phyloP scores from a whole-genome alignment of 768 basidiomycete species.

The Obba rivulosa region DNA sequence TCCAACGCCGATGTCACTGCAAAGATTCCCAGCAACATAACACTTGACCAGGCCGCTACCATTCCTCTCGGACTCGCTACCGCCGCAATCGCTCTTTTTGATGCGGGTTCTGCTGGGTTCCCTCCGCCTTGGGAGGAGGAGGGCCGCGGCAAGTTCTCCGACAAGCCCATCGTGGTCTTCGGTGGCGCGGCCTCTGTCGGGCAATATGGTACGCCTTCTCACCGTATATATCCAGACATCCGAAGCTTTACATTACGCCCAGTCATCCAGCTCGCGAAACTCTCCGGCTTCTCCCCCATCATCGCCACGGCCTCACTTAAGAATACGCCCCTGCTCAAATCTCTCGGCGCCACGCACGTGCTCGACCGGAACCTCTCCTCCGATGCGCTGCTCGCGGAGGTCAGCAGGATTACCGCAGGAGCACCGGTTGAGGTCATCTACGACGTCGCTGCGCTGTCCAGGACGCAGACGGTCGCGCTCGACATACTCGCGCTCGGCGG shows the following conservation, averaged over 20 bases:
- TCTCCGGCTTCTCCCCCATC: conserved; percentile 23
- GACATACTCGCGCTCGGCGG: conserved; percentile 14
- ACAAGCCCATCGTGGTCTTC: conserved; percentile 15
- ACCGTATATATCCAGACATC: neutral
- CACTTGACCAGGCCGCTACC: conserved; percentile 36
- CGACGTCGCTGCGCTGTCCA: conserved; percentile 7
- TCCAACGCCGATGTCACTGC: conserved; percentile 22
- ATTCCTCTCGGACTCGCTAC: conserved; percentile 36
- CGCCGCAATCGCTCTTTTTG: conserved; percentile 33
- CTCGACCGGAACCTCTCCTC: conserved; percentile 15
- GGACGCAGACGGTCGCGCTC: conserved; percentile 10
- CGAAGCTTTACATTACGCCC: neutral
- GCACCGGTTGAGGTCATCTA: conserved; percentile 13
- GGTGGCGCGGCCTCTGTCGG: conserved; percentile 19
- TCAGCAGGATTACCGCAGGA: neutral
- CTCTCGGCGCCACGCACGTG: conserved; percentile 22
- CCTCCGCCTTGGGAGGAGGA: conserved; percentile 13
- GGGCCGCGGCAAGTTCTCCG: conserved; percentile 10
- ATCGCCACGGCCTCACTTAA: conserved; percentile 13
- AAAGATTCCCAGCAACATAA: conserved; percentile 32
- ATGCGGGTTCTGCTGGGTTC: conserved; percentile 1
- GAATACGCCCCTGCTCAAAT: conserved; percentile 11
- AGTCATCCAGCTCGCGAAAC: conserved; percentile 20
- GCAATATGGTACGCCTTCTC: conserved; percentile 9
- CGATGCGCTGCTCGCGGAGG: neutral